phyloP scores from a whole-genome alignment of 2,329 filamentous ascomycete genomes.

The Diaporthe sp. region DNA sequence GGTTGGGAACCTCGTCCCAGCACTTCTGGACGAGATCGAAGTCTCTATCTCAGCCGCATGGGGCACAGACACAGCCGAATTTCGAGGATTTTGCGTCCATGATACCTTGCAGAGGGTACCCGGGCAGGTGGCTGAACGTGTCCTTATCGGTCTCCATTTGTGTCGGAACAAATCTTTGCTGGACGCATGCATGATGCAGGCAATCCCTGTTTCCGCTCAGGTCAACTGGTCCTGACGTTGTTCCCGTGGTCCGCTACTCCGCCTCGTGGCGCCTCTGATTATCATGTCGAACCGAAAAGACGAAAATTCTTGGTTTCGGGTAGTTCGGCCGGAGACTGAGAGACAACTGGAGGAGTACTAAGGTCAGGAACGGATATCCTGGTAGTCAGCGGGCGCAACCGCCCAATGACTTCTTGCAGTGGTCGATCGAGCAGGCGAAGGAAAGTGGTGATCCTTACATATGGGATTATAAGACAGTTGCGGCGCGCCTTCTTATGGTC shows the following conservation, averaged over 20 bases:
- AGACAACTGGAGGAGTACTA: slow-evolving; percentile 39
- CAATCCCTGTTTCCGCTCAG: slow-evolving; percentile 35
- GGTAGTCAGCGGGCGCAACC: slow-evolving; percentile 14
- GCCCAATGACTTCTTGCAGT: slow-evolving; percentile 42
- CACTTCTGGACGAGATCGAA: slow-evolving; percentile 50
- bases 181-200: background rate
- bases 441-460: background rate
- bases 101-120: slow-evolving; percentile 48
- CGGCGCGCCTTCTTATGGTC: slow-evolving; percentile 30
- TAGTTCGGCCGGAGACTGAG: slow-evolving; percentile 41
- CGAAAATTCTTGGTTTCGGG: slow-evolving; percentile 34
- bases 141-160: slow-evolving; percentile 39
- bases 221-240: slow-evolving; percentile 43
- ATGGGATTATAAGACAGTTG: background rate
- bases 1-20: slow-evolving; percentile 46
- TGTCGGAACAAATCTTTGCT: slow-evolving; percentile 43
- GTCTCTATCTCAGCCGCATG: slow-evolving; percentile 47
- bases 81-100: slow-evolving; percentile 50
- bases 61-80: slow-evolving; percentile 47
- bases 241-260: slow-evolving; percentile 39
- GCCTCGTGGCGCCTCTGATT: slow-evolving; percentile 41
- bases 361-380: slow-evolving; percentile 2
- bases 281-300: slow-evolving; percentile 43
- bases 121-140: too few relatives aligned
- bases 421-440: slow-evolving; percentile 24